A percentile compares a stretch with the other conserved stretches of the same genome.
phyloP scores from a whole-genome alignment of 2,329 filamentous ascomycete genomes.

The Helotiales sp. region DNA sequence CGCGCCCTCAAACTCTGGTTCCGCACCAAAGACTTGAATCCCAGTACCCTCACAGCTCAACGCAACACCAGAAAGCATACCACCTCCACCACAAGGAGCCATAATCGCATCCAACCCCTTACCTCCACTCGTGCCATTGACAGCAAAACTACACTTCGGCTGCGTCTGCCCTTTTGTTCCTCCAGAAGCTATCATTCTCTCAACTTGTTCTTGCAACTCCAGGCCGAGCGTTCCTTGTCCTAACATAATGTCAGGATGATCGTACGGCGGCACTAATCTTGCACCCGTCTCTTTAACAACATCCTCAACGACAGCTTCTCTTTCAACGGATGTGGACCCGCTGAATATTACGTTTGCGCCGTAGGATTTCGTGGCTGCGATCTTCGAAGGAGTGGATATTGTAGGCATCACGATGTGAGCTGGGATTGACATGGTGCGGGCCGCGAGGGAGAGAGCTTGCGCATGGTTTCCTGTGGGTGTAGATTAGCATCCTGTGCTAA shows the following conservation, averaged over 20 bases:
- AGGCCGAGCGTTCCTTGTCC: conserved; percentile 89
- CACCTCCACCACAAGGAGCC: conserved; percentile 83
- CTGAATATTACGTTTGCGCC: conserved; percentile 79
- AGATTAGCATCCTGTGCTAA: background rate
- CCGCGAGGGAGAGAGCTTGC: conserved; percentile 86
- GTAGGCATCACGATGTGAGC: conserved; percentile 90
- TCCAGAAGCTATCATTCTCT: conserved; percentile 46
- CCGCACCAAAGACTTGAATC: conserved; percentile 80
- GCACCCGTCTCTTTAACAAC: conserved; percentile 74
- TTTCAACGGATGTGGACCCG: conserved; percentile 76
- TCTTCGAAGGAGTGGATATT: conserved; percentile 84
- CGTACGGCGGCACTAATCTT: conserved; percentile 83
- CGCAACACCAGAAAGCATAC: conserved; percentile 81
- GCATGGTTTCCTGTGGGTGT: conserved; percentile 74
- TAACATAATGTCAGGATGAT: conserved; percentile 87
- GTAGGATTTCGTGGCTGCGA: conserved; percentile 77
- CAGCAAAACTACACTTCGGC: conserved; percentile 15
- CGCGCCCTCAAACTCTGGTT: conserved; percentile 78
- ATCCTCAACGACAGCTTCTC: conserved; percentile 72
- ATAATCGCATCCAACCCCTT: conserved; percentile 68
- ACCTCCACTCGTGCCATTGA: conserved; percentile 10
- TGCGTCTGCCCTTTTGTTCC: conserved; percentile 20
- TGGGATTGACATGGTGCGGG: conserved; percentile 68
- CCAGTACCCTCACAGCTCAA: conserved; percentile 71
- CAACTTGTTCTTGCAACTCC: conserved; percentile 77